These are phyloP conservation scores for Paragyromitra xinjiangensis DNA, from an alignment of 495 filamentous ascomycete species.

Conservation along the genomic window DNA sequence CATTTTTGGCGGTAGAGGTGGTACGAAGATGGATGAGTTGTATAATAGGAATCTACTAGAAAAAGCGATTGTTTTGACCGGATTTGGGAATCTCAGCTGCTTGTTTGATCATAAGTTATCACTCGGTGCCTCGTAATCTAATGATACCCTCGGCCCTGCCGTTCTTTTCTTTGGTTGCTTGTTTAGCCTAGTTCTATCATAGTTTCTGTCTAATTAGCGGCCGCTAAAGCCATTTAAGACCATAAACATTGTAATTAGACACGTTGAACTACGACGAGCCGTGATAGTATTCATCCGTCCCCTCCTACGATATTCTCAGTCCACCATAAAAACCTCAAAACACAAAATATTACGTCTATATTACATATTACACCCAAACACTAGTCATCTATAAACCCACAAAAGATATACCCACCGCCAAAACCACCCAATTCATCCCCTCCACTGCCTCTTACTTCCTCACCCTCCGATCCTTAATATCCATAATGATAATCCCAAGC, in stretches of 20 bases:
- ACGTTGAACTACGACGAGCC: too few relatives aligned
- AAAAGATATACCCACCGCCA: background rate
- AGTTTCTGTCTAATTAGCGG: too few relatives aligned
- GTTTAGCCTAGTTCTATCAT: too few relatives aligned
- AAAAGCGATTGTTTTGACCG: background rate
- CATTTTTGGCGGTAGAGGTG: background rate
- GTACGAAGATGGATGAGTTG: background rate
- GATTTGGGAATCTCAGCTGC: background rate
- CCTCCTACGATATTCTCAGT: too few relatives aligned
- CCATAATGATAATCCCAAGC: slow-evolving; percentile 76
- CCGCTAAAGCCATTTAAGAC: too few relatives aligned
- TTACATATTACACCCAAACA: background rate
- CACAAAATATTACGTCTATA: too few relatives aligned
- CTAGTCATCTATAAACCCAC: background rate
- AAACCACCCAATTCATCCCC: background rate
- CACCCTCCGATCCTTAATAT: slow-evolving; percentile 63
- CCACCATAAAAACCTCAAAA: too few relatives aligned
- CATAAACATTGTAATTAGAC: too few relatives aligned
- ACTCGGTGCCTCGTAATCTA: background rate
- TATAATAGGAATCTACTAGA: background rate
- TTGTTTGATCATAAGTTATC: background rate
- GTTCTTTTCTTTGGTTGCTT: too few relatives aligned
- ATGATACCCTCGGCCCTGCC: too few relatives aligned
- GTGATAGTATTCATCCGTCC: too few relatives aligned
- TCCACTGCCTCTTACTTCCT: background rate